phyloP scores from a whole-genome alignment of 352 stramenopile genomes.

The Phytophthora hybrid region DNA sequence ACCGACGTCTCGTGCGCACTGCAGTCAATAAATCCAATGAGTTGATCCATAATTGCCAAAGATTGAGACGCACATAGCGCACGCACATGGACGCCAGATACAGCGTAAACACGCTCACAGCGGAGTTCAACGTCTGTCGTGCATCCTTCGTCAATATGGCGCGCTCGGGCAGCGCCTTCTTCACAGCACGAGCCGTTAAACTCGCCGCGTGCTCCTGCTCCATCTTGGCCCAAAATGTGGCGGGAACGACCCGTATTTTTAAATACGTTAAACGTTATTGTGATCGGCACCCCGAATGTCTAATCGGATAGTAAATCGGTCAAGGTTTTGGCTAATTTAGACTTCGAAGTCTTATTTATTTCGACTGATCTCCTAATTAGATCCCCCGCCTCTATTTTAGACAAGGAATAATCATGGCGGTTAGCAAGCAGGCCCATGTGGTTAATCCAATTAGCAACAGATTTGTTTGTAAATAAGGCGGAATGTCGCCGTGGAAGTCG shows the following conservation, averaged over 20 bases:
- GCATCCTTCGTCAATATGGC: conserved; percentile 76
- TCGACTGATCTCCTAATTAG: no score
- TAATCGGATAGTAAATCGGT: no score
- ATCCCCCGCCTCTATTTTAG: no score
- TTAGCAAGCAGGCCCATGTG: no score
- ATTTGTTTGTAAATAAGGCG: no score
- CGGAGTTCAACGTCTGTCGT: conserved; percentile 72
- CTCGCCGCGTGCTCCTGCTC: conserved; percentile 74
- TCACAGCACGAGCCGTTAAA: conserved; percentile 74
- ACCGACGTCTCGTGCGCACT: conserved; percentile 73
- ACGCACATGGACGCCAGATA: conserved; percentile 79
- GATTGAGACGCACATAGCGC: neutral
- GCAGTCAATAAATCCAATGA: conserved; percentile 4
- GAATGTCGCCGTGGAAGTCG: no score
- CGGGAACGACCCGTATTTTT: neutral
- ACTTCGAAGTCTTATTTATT: no score
- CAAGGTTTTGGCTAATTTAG: no score
- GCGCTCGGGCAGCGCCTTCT: conserved; percentile 74
- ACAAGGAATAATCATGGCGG: no score
- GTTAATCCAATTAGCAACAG: no score
- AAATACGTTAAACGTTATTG: no score
- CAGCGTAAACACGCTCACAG: conserved; percentile 80
- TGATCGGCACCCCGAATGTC: no score
- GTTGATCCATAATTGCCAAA: neutral
- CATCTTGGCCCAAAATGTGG: conserved; percentile 45